These are phyloP conservation scores for Priceomyces medius DNA, from an alignment of 805 yeast species.

Conservation along the genomic window DNA sequence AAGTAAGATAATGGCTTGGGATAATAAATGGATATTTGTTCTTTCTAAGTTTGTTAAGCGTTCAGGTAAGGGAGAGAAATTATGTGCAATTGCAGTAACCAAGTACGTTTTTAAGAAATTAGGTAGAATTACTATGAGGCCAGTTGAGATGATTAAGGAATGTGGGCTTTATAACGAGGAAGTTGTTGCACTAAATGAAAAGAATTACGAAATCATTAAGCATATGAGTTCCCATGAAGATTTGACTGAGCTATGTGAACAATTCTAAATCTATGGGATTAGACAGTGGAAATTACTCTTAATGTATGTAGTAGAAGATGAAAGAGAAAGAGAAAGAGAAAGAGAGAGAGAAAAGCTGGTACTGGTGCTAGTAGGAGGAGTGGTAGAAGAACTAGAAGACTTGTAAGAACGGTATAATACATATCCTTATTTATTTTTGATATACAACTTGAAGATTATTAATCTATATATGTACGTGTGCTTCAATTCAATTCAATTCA, in stretches of 20 bases:
- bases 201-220: constrained; percentile 41
- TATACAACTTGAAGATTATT: constrained; percentile 1
- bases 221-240: constrained; percentile 34
- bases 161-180: constrained; percentile 58
- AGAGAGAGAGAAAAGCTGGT: too few species aligned
- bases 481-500: constrained; percentile 12
- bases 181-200: constrained; percentile 40
- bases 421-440: background rate
- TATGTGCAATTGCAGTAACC: constrained; percentile 62
- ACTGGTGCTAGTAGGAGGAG: too few species aligned
- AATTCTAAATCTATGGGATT: too few species aligned
- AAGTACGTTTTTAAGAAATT: constrained; percentile 76
- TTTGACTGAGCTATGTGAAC: constrained; percentile 23
- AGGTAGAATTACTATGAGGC: constrained; percentile 72
- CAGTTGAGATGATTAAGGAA: constrained; percentile 54
- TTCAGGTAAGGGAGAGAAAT: constrained; percentile 20
- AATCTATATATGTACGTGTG: background rate
- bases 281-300: too few species aligned
- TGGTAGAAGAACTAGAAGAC: too few species aligned
- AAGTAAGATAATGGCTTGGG: constrained; percentile 75
- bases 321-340: too few species aligned
- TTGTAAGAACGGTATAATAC: too few species aligned
- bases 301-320: too few species aligned
- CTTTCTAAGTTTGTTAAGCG: constrained; percentile 57
- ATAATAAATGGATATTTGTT: constrained; percentile 80